Conservation (phyloP, 495 filamentous ascomycete species). For the Penicillium cinerascens region DNA sequence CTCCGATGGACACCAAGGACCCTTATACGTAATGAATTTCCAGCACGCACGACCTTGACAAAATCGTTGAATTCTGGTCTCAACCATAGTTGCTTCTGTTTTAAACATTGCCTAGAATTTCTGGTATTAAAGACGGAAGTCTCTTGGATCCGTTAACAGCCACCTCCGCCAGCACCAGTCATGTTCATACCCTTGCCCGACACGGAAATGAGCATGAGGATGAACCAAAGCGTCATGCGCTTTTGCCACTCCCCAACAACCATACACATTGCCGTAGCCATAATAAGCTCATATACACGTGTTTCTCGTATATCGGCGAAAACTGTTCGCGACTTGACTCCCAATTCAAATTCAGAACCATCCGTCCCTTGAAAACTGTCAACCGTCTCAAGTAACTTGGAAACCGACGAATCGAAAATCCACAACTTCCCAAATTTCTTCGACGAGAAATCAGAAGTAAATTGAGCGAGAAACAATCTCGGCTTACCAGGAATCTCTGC, state of each 20-base stretch:
- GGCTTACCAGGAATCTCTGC: neutral
- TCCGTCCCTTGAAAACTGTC: neutral
- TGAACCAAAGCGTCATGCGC: constrained; percentile 1
- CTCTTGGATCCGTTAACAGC: neutral
- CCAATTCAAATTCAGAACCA: neutral
- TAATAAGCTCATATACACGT: neutral
- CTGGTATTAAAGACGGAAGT: neutral
- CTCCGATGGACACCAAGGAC: neutral
- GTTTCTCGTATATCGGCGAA: neutral
- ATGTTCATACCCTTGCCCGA: neutral
- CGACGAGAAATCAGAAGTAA: neutral
- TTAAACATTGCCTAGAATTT: neutral
- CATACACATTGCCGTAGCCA: constrained; percentile 18
- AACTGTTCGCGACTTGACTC: neutral
- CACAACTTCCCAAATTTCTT: neutral
- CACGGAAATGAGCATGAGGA: neutral
- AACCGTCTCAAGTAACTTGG: neutral
- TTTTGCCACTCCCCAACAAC: constrained; percentile 22
- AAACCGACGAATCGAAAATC: neutral
- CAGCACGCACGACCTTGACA: neutral
- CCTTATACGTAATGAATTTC: neutral
- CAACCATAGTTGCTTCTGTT: neutral
- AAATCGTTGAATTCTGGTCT: neutral
- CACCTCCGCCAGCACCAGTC: neutral
- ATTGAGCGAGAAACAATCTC: neutral